Base-by-base conservation (phyloP, 2,329 filamentous ascomycete genomes). In the Beauveria brongniartii region DNA sequence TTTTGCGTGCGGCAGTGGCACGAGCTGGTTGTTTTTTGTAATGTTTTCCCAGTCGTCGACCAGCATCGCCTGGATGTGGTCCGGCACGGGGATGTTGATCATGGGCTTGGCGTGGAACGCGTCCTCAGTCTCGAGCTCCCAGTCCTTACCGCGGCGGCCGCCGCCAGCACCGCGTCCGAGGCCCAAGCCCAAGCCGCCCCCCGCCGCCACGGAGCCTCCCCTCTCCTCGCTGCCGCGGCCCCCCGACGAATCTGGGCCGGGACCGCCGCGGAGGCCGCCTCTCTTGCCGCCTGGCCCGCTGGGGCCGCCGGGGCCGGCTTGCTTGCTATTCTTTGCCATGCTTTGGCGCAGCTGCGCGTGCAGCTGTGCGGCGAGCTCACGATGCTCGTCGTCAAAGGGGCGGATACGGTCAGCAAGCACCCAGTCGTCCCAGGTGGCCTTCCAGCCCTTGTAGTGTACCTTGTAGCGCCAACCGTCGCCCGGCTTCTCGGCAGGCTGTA, bases 401-500 rank as follows among this genome's bases (percentile, higher is more conserved):
- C 92, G 88, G 63, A 99, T 88, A 66, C 94, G 90, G 73, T 97
- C 93, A 74, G 92, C 87, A 24, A 90, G 85, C 50, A 97, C 94
- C 93, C 93, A 97, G 77, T 99, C 94, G 77, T 99, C 94, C 94
- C 94, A 99, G 82, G 92, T 97, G 74, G 93, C 92, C 81, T 99
- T 99, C 94, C 94, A 99, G 70, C 94, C 94, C 76, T 97, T 97
- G 80, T 99, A 99, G 76, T 99, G 94, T 60, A 99, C 90, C 71
- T 90, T 90, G 78, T 96, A 99, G 72, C 91, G 86, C 71, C 86
- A 92, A 40, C 88, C 85, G 63, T 87, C 78, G 47, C 75, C 88
- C 22, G 77, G 88, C 72, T 86, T 87, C 74, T 89, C 87, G 70
- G 88, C 87, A 50, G 69, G 82, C 80, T 73, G 85, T 37, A 90